Evolutionary conservation across 2,329 filamentous ascomycete genomes (phyloP), one percentile per base, ranked within the genome.

Genomic region (Paecilomyces sp.): DNA sequence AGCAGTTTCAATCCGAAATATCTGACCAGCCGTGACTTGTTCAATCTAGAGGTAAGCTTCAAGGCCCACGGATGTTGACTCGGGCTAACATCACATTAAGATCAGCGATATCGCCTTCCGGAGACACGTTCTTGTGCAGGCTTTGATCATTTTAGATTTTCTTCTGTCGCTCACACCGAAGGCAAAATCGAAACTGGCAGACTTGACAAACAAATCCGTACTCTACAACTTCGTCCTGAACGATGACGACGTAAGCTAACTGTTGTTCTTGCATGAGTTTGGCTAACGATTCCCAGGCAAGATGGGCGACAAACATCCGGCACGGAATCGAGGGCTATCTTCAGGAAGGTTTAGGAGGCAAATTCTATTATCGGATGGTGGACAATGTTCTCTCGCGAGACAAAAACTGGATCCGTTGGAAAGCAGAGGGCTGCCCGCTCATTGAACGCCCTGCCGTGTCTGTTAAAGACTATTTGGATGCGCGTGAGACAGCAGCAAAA

Each of bases 401-500:
- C 75, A 97, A 97, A 79, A 97, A 97, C 71, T 99, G 95, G 95
- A 92, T 95, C 53, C 88, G 92, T 63, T 99, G 94, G 94, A 99
- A 99, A 77, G 88, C 93, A 61, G 92, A 97, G 72, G 91, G 88
- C 65, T 99, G 94, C 72, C 91, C 91, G 25, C 85, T 88, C 5
- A 97, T 99, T 69, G 87, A 92, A 70, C 84, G 85, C 61, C 85
- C 89, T 24, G 80, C 90, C 11, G 83, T 97, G 31, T 82, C 87
- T 2, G 82, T 88, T 0, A 76, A 84, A 30, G 83, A 88, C 54
- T 93, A 92, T 71, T 75, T 87, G 47, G 83, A 86, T 58, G 88
- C 92, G 25, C 89, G 88, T 71, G 79, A 82, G 31, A 80, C 84
- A 54, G 87, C 87, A 3, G 82, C 84, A 63, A 86, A 85, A 64